phyloP scores from a whole-genome alignment of 179 eudicot genomes.

The Silene coronaria region DNA sequence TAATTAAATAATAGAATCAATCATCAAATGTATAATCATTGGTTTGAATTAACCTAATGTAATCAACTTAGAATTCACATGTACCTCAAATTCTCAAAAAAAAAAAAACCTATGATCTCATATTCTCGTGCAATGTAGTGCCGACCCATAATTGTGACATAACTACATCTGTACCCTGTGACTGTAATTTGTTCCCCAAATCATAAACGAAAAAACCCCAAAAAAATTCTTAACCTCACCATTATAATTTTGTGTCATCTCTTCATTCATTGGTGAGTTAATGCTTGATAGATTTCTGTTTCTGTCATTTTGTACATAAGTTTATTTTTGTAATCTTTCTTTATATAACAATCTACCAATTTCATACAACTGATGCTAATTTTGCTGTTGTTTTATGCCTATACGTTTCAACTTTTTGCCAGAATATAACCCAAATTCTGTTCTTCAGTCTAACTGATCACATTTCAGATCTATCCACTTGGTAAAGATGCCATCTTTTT shows the following conservation, averaged over 20 bases:
- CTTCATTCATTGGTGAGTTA: slow-evolving; percentile 2
- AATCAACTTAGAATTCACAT: no score
- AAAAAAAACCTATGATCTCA: background rate
- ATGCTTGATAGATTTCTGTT: background rate
- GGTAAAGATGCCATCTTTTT: background rate
- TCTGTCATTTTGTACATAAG: background rate
- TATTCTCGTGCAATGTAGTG: background rate
- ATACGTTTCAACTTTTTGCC: slow-evolving; percentile 1
- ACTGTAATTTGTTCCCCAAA: background rate
- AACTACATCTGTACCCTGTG: background rate
- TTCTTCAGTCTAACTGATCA: slow-evolving; percentile 3
- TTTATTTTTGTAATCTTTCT: background rate
- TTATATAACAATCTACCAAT: background rate
- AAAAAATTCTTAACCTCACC: background rate
- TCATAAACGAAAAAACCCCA: background rate
- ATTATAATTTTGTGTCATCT: background rate
- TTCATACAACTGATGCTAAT: background rate
- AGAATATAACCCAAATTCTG: background rate
- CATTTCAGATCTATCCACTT: slow-evolving; percentile 2
- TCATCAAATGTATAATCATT: no score
- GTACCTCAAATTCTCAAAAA: background rate
- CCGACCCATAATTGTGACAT: slow-evolving; percentile 6
- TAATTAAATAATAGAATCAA: no score
- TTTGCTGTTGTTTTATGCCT: background rate
- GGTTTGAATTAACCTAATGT: no score